Evolutionary conservation across 495 filamentous ascomycete genomes (phyloP).

Genomic region (Aspergillus conjunctus): DNA sequence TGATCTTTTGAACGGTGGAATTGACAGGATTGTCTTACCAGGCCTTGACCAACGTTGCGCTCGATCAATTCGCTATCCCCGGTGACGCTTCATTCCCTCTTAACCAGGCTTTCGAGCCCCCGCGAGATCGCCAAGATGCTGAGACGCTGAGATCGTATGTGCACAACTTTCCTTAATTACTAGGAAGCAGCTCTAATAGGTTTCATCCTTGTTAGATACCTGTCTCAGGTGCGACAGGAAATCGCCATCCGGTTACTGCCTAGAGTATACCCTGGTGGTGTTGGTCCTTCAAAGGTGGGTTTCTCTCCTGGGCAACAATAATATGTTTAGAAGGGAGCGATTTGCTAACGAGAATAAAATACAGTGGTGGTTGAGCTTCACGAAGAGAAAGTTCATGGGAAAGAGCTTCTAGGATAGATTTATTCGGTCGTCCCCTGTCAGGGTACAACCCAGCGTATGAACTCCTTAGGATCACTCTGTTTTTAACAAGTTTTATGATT

Average conservation of each 20-base stretch:
- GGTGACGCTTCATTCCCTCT: slow-evolving; percentile 93
- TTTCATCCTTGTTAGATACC: slow-evolving; percentile 51
- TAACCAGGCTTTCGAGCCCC: slow-evolving; percentile 83
- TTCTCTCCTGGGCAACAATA: not conserved
- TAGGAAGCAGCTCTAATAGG: slow-evolving; percentile 19
- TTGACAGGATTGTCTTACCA: slow-evolving; percentile 24
- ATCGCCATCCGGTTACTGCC: slow-evolving; percentile 77
- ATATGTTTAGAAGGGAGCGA: not conserved
- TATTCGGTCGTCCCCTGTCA: slow-evolving; percentile 19
- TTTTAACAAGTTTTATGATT: slow-evolving; percentile 10
- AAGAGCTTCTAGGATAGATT: slow-evolving; percentile 68
- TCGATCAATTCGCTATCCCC: slow-evolving; percentile 93
- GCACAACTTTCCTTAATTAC: not conserved
- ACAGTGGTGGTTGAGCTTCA: slow-evolving; percentile 96
- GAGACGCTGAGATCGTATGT: slow-evolving; percentile 76
- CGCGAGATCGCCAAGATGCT: slow-evolving; percentile 81
- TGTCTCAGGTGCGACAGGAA: slow-evolving; percentile 91
- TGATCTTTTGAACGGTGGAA: not conserved
- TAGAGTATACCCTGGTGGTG: slow-evolving; percentile 83
- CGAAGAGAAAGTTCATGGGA: slow-evolving; percentile 99
- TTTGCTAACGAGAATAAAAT: slow-evolving; percentile 8
- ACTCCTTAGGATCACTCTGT: slow-evolving; percentile 11
- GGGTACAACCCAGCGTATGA: slow-evolving; percentile 20
- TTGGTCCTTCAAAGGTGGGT: slow-evolving; percentile 78
- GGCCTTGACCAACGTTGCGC: slow-evolving; percentile 68